phyloP scores from a whole-genome alignment of 257 asterid genomes.

The Solanum appendiculatum region DNA sequence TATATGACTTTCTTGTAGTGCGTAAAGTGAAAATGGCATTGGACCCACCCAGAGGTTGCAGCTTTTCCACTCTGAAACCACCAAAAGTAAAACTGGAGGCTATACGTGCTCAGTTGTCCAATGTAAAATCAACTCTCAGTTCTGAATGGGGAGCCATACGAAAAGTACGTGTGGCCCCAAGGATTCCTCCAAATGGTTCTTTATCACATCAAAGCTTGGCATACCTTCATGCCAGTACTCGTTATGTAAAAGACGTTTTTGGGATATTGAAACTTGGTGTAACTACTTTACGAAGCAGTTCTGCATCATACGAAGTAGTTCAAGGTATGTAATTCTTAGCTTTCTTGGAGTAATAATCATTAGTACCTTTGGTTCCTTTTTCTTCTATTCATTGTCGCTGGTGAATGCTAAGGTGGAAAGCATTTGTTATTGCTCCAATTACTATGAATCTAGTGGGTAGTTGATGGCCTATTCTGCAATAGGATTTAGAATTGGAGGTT shows the following conservation, averaged over 20 bases:
- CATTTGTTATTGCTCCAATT: background rate
- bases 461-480: background rate
- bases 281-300: conserved; percentile 58
- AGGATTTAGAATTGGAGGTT: background rate
- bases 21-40: conserved; percentile 79
- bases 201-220: conserved; percentile 60
- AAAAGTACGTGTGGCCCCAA: conserved; percentile 48
- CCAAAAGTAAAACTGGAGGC: conserved; percentile 56
- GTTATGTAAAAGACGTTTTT: conserved; percentile 68
- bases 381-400: background rate
- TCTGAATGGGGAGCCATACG: conserved; percentile 60
- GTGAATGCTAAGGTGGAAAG: background rate
- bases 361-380: background rate
- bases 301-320: conserved; percentile 53
- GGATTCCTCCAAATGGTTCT: conserved; percentile 39
- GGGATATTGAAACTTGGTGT: conserved; percentile 62
- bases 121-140: conserved; percentile 54
- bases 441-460: background rate
- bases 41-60: conserved; percentile 87
- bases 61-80: conserved; percentile 52
- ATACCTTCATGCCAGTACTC: conserved; percentile 50
- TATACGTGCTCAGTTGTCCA: conserved; percentile 51
- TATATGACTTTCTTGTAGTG: conserved; percentile 37
- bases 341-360: background rate
- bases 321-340: conserved; percentile 41